A percentile compares a stretch with the other conserved stretches of the same genome.
phyloP scores from a whole-genome alignment of 179 eudicot species.

The Spinacia oleracea region DNA sequence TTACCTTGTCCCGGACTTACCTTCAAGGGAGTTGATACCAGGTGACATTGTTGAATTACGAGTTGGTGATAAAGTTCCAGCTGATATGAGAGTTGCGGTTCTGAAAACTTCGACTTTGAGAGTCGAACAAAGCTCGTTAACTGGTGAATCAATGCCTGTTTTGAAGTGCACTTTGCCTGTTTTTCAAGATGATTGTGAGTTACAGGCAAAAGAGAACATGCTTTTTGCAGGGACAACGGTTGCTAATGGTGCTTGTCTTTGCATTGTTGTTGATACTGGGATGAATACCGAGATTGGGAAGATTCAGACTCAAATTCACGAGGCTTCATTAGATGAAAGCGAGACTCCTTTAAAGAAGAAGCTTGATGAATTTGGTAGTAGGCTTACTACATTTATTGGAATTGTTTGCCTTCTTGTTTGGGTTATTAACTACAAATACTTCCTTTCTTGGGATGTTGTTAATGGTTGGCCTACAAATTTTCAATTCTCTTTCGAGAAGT shows the following conservation, averaged over 20 bases:
- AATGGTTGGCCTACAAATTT: slow-evolving; percentile 73
- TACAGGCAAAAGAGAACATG: slow-evolving; percentile 82
- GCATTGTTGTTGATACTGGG: slow-evolving; percentile 51
- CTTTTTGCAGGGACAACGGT: slow-evolving; percentile 87
- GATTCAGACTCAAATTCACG: slow-evolving; percentile 63
- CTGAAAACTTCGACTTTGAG: slow-evolving; percentile 72
- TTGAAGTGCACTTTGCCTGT: slow-evolving; percentile 48
- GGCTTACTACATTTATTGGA: slow-evolving; percentile 56
- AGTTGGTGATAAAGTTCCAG: slow-evolving; percentile 85
- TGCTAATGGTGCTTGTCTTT: slow-evolving; percentile 68
- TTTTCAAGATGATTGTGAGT: slow-evolving; percentile 58
- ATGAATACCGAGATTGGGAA: slow-evolving; percentile 63
- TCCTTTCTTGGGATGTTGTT: slow-evolving; percentile 70
- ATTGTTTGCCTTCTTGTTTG: slow-evolving; percentile 60
- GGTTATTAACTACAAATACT: slow-evolving; percentile 71
- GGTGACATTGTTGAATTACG: slow-evolving; percentile 84
- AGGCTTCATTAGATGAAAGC: slow-evolving; percentile 54
- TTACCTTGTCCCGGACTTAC: slow-evolving; percentile 58
- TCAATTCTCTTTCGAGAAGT: slow-evolving; percentile 72
- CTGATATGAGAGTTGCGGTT: slow-evolving; percentile 70
- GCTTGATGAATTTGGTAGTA: slow-evolving; percentile 55
- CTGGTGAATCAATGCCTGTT: slow-evolving; percentile 84
- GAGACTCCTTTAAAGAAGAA: slow-evolving; percentile 66
- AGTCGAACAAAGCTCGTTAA: slow-evolving; percentile 80
- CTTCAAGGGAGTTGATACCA: slow-evolving; percentile 77